phyloP scores from a whole-genome alignment of 805 yeast species.

The Kuraishia molischiana region DNA sequence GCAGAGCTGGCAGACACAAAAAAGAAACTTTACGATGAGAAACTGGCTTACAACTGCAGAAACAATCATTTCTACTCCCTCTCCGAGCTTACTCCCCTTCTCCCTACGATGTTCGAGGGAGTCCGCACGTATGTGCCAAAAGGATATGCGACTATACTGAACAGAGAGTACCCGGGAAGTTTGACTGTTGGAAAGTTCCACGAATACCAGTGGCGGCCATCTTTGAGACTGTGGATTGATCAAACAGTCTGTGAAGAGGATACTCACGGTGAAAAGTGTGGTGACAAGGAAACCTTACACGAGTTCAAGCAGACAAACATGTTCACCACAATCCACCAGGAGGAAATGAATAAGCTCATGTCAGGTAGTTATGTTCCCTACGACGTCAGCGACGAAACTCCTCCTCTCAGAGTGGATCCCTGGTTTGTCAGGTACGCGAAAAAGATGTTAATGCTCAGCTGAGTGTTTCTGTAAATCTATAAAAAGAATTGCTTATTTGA shows the following conservation, averaged over 20 bases:
- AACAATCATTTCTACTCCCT: conserved; percentile 40
- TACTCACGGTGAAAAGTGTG: conserved; percentile 18
- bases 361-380: conserved; percentile 3
- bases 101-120: conserved; percentile 41
- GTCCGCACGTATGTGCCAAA: conserved; percentile 45
- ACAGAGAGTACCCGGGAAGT: conserved; percentile 37
- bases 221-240: conserved; percentile 47
- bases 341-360: conserved; percentile 16
- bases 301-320: conserved; percentile 21
- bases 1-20: conserved; percentile 2
- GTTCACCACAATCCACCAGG: conserved; percentile 14
- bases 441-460: background rate
- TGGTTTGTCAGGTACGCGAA: conserved; percentile 8
- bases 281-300: conserved; percentile 17
- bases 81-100: conserved; percentile 39
- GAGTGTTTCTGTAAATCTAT: too few relatives aligned
- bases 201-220: conserved; percentile 35
- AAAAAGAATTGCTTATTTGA: too few relatives aligned
- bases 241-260: conserved; percentile 17
- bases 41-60: conserved; percentile 35
- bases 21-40: conserved; percentile 11
- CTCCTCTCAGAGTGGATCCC: conserved; percentile 8
- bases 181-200: conserved; percentile 24
- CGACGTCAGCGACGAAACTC: conserved; percentile 4
- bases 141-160: conserved; percentile 27